Evolutionary conservation across 169 alveolate genomes (phyloP), one percentile per base, ranked within the genome.

Genomic region (Plasmodium ovale): DNA sequence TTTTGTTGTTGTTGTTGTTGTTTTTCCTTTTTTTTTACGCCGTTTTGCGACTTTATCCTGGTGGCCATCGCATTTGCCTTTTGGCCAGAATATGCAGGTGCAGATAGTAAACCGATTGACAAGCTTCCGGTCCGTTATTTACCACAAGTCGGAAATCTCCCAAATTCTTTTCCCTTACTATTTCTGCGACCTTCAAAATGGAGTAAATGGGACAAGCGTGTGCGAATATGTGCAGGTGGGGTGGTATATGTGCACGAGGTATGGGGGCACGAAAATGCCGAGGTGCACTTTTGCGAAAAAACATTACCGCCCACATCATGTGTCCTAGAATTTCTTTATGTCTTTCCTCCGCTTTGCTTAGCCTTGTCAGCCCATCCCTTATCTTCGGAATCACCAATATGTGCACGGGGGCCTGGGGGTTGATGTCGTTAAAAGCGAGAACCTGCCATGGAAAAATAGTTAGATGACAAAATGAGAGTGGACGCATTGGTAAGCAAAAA

Each of bases 321-420:
- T 97, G 99, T 5, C 99, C 99, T 42, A 97, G 89, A 51, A 96
- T 73, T 1, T 92, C 92, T 44, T 92, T 93, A 71, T 97, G 97
- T 21, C 87, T 91, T 44, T 95, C 98, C 65, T 93, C 87, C 23
- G 99, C 98, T 49, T 95, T 89, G 44, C 95, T 87, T 19, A 97
- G 93, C 53, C 97, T 90, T 3, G 99, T 89, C 10, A 97, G 95
- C 3, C 98, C 98, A 42, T 90, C 94, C 44, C 96, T 87, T 5
- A 87, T 71, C 95, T 97, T 97, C 21, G 99, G 99, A 47, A 97
- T 94, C 9, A 97, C 93, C 25, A 97, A 87, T 65, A 97, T 95
- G 88, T 97, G 99, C 2, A 87, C 94, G 0, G 98, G 98, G n/a
- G 99, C 98, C 27, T 89, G 95, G 3, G 99, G 99, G 56, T 92